Conservation (phyloP, 2,329 filamentous ascomycete genomes). For the Basipetospora chlamydospora region DNA sequence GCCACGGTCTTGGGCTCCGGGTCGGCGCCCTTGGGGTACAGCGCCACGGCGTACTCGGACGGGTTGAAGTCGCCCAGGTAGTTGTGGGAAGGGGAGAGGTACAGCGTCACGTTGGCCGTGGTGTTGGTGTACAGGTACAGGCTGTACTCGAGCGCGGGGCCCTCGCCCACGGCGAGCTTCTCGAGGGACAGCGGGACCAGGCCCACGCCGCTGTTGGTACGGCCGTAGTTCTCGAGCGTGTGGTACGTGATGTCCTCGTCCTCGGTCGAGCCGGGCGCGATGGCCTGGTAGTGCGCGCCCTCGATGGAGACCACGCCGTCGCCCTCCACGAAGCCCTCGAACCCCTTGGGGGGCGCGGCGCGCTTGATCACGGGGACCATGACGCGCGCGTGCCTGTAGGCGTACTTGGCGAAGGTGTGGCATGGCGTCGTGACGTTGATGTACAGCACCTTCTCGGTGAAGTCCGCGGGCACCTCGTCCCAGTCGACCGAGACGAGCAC, state of each 20-base stretch:
- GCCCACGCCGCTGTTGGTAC: conserved; percentile 42
- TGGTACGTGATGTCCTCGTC: conserved; percentile 28
- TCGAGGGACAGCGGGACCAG: conserved; percentile 36
- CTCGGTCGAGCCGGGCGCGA: conserved; percentile 16
- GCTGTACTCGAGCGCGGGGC: conserved; percentile 44
- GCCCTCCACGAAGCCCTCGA: conserved; percentile 45
- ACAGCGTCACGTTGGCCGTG: conserved; percentile 27
- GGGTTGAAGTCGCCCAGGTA: conserved; percentile 34
- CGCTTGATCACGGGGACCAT: conserved; percentile 40
- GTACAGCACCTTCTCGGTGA: conserved; percentile 28
- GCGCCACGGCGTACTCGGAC: conserved; percentile 33
- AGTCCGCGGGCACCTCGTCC: conserved; percentile 36
- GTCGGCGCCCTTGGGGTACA: conserved; percentile 23
- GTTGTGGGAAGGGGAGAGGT: conserved; percentile 38
- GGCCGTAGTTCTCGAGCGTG: conserved; percentile 38
- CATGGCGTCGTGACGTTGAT: conserved; percentile 38
- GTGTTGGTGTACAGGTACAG: conserved; percentile 45
- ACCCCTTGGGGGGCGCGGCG: conserved; percentile 33
- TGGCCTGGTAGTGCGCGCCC: conserved; percentile 33
- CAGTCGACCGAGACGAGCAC: conserved; percentile 11
- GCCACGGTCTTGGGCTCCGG: conserved; percentile 20
- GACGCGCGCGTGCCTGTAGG: conserved; percentile 26
- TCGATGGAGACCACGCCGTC: conserved; percentile 43
- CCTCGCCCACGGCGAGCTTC: conserved; percentile 31
- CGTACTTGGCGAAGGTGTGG: conserved; percentile 25